Percentiles rank a stretch among this genome's conserved stretches.
These are phyloP conservation scores for Porogramme epimiltina DNA, from an alignment of 1,284 basidiomycete species.

Conservation along the genomic window DNA sequence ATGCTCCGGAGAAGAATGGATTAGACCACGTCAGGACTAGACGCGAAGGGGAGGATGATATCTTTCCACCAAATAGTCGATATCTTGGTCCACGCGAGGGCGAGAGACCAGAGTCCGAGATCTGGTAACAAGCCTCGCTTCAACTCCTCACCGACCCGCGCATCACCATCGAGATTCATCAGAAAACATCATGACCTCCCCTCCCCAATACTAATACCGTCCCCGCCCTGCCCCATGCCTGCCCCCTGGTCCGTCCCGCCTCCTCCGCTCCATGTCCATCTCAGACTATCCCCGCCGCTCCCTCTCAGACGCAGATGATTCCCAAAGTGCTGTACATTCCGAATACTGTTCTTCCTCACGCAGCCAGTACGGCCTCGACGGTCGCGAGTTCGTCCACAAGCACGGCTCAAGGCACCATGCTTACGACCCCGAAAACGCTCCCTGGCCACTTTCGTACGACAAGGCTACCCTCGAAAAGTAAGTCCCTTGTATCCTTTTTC, in stretches of 20 bases:
- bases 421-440: conserved; percentile 68
- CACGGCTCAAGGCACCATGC: conserved; percentile 63
- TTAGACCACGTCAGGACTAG: too few species aligned
- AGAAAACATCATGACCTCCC: not conserved
- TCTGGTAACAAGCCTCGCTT: too few species aligned
- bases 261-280: conserved; percentile 2
- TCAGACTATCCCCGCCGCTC: conserved; percentile 4
- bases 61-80: too few species aligned
- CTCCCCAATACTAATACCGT: conserved; percentile 1
- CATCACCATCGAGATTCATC: not conserved
- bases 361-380: not conserved
- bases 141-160: too few species aligned
- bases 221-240: not conserved
- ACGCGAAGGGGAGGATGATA: too few species aligned
- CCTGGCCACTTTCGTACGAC: conserved; percentile 69
- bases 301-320: not conserved
- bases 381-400: conserved; percentile 49
- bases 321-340: not conserved
- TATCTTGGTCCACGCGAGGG: too few species aligned
- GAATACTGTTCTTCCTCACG: not conserved
- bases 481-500: conserved; percentile 25
- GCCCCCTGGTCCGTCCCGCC: not conserved
- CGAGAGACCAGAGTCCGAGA: too few species aligned
- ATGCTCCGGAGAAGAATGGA: not conserved
- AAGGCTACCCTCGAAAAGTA: conserved; percentile 62